phyloP scores from a whole-genome alignment of 2,329 filamentous ascomycete species.

The Monosporascus sp. region DNA sequence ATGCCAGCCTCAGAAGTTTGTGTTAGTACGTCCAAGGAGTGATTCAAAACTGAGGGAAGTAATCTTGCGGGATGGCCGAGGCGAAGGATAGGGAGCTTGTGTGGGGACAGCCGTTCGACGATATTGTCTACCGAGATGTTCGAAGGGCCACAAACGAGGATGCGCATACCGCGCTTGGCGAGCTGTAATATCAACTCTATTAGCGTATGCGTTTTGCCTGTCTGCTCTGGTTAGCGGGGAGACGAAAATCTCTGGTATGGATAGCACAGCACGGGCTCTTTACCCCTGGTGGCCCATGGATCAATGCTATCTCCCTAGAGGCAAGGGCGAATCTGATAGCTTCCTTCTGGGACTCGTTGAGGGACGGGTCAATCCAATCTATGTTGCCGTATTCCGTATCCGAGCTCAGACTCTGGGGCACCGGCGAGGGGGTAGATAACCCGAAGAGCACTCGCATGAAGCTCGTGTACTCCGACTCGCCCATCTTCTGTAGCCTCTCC shows the following conservation, averaged over 20 bases:
- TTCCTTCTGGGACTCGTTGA: constrained; percentile 64
- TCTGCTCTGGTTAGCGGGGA: constrained; percentile 38
- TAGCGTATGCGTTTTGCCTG: constrained; percentile 93
- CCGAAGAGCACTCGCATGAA: constrained; percentile 62
- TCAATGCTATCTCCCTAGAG: constrained; percentile 75
- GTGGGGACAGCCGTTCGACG: constrained; percentile 80
- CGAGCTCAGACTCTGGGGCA: constrained; percentile 34
- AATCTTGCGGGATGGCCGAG: constrained; percentile 90
- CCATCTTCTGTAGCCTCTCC: constrained; percentile 54
- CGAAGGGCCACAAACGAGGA: constrained; percentile 92
- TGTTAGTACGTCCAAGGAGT: constrained; percentile 87
- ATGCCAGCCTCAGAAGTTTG: constrained; percentile 83
- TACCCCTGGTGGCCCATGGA: constrained; percentile 87
- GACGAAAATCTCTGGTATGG: constrained; percentile 5
- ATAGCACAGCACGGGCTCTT: constrained; percentile 18
- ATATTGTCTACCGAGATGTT: constrained; percentile 99
- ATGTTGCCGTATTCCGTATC: constrained; percentile 42
- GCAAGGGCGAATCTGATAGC: constrained; percentile 78
- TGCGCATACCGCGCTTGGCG: constrained; percentile 63
- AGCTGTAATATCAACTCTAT: constrained; percentile 95
- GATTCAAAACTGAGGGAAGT: constrained; percentile 78
- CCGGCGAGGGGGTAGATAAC: constrained; percentile 45
- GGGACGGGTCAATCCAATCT: constrained; percentile 55
- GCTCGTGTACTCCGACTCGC: constrained; percentile 50
- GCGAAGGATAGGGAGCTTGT: constrained; percentile 81